Base-by-base conservation (phyloP, 345 rosid species). In the Salix viminalis region DNA sequence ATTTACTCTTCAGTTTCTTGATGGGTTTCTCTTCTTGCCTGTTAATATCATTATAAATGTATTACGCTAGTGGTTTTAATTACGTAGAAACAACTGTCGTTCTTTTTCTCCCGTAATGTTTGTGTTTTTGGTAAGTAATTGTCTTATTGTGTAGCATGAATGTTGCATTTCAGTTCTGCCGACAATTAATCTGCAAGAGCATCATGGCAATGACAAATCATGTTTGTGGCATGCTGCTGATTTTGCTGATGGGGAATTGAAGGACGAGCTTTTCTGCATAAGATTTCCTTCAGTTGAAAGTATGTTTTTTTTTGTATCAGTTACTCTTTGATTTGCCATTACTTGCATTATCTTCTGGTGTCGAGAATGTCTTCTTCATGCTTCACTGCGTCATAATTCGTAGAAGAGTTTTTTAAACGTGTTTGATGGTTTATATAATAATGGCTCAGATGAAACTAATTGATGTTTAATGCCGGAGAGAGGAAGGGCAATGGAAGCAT, bases 261-360 rank as follows among this genome's bases (percentile, higher is more conserved):
- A 89, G 81, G 87, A 92, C 68, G 96, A 91, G 83, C 88, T 88
- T 44, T 91, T 92, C 89, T 92, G 97, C 80, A 90, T 91, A 77
- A 82, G 93, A 18, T 94, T 94, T 80, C 88, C 85, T 14, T 90
- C 94, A 0, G 78, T 91, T 41, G 93, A 92, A 77, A 88, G 96
- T 92, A 83, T 79, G 34, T 24, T 19, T 16, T 56, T 62, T 62
- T 18, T 16, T 56, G 23, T 21, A 15, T 19, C 62, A 21, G 62
- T 1, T 23, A 58, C 46, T 50, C 58, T 18, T 50, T 50, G 58
- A 50, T 50, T 21, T 18, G 58, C 8, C 4, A 19, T 37, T 65
- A 46, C 32, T 19, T 60, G 26, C 42, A 37, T 61, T 39, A 32
- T 39, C 18, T 41, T 9, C 39, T 58, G 21, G 41, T 41, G 34